Percentiles rank a stretch among this genome's conserved stretches.
These are phyloP conservation scores for Chrysanthemum makinoi DNA, from an alignment of 129 eudicot genomes.

Conservation along the genomic window DNA sequence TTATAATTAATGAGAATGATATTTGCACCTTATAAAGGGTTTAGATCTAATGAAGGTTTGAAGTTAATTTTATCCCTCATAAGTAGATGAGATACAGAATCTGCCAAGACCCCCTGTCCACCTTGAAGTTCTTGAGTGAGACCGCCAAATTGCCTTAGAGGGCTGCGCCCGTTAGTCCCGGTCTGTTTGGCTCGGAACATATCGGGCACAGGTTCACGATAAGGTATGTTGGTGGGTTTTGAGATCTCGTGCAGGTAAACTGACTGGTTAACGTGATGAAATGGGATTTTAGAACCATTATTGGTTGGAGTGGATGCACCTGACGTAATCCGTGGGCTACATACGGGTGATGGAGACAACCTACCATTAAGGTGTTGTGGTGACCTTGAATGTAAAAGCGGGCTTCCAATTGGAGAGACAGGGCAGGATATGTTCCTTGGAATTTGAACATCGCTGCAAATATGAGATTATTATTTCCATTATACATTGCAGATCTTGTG, in stretches of 20 bases:
- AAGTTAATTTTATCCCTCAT: slow-evolving; percentile 56
- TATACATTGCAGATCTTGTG: not conserved
- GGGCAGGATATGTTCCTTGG: slow-evolving; percentile 91
- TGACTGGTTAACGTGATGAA: slow-evolving; percentile 56
- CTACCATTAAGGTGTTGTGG: slow-evolving; percentile 79
- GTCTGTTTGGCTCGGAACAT: slow-evolving; percentile 58
- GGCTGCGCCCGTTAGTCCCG: slow-evolving; percentile 15
- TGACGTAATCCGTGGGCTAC: slow-evolving; percentile 84
- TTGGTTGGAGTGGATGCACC: slow-evolving; percentile 76
- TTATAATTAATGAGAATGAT: slow-evolving; percentile 21
- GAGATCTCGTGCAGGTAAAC: slow-evolving; percentile 69
- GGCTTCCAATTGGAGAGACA: slow-evolving; percentile 97
- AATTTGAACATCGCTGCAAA: slow-evolving; percentile 70
- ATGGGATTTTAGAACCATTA: slow-evolving; percentile 55
- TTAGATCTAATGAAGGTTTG: slow-evolving; percentile 52
- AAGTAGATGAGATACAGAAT: slow-evolving; percentile 74
- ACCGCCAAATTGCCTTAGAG: slow-evolving; percentile 52
- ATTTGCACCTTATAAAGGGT: slow-evolving; percentile 32
- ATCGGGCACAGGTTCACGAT: slow-evolving; percentile 62
- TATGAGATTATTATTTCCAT: slow-evolving; percentile 7
- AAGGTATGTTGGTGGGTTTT: slow-evolving; percentile 42
- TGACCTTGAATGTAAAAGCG: slow-evolving; percentile 73
- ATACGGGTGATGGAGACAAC: slow-evolving; percentile 89
- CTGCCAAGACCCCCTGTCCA: slow-evolving; percentile 60
- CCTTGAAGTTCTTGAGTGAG: slow-evolving; percentile 47